Conservation (phyloP, 2,329 filamentous ascomycete species). For the Trichoderma hamatum region DNA sequence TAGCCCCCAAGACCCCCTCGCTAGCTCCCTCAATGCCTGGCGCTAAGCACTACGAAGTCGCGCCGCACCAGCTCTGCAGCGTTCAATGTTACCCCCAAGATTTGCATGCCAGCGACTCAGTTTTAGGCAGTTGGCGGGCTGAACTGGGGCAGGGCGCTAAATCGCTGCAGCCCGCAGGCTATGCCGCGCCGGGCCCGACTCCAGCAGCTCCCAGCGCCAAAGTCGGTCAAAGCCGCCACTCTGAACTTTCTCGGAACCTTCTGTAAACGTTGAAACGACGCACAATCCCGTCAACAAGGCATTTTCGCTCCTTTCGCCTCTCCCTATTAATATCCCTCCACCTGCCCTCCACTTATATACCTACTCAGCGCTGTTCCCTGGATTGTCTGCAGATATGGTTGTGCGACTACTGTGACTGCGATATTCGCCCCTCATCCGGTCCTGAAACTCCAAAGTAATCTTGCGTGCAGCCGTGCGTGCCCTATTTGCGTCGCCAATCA, state of each 20-base stretch:
- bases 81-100: neutral
- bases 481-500: neutral
- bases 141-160: neutral
- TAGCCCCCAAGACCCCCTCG: neutral
- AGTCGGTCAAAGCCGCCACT: conserved; percentile 4
- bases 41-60: neutral
- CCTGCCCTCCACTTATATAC: neutral
- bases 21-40: neutral
- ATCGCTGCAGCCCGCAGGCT: neutral
- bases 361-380: neutral
- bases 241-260: neutral
- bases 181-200: neutral
- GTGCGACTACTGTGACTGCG: conserved; percentile 18
- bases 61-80: neutral
- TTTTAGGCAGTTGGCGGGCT: neutral
- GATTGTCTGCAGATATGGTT: conserved; percentile 7
- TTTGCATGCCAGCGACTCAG: neutral
- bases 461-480: conserved; percentile 20
- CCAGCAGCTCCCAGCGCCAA: neutral
- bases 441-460: conserved; percentile 21
- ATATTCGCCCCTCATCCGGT: conserved; percentile 5
- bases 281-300: conserved; percentile 14
- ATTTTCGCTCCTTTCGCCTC: neutral
- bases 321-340: neutral
- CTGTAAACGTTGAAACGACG: neutral